phyloP scores from a whole-genome alignment of 192 early-diverging fungal species.

The Backusella luteola region DNA sequence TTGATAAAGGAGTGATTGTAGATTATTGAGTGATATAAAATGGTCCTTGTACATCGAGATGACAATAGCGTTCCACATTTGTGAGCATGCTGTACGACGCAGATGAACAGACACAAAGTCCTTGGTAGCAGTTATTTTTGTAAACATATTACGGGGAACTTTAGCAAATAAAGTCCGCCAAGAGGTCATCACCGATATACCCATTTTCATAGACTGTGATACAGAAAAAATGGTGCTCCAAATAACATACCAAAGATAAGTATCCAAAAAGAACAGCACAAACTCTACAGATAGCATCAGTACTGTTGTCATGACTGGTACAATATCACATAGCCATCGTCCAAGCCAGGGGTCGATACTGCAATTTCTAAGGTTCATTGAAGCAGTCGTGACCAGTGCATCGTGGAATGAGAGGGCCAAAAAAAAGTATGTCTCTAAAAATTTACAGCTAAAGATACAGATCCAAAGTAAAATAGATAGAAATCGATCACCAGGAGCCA shows the following conservation, averaged over 20 bases:
- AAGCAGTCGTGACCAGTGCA: conserved; percentile 39
- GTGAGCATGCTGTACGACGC: conserved; percentile 64
- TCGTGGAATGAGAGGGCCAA: conserved; percentile 66
- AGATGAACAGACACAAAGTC: conserved; percentile 59
- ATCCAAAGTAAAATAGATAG: conserved; percentile 61
- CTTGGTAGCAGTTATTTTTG: conserved; percentile 61
- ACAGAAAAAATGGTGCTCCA: conserved; percentile 73
- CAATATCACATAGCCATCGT: conserved; percentile 48
- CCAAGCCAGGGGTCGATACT: conserved; percentile 42
- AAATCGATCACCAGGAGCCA: conserved; percentile 51
- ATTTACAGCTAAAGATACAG: conserved; percentile 65
- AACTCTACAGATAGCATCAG: conserved; percentile 62
- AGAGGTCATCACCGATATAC: conserved; percentile 69
- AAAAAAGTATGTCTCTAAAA: conserved; percentile 69
- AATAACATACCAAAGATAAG: conserved; percentile 74
- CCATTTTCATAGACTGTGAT: conserved; percentile 57
- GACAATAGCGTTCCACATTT: conserved; percentile 71
- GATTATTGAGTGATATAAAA: conserved; percentile 58
- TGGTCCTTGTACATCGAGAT: conserved; percentile 73
- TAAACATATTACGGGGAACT: conserved; percentile 62
- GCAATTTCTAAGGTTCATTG: conserved; percentile 37
- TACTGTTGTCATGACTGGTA: conserved; percentile 53
- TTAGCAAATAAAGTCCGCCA: conserved; percentile 67
- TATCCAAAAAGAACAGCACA: conserved; percentile 70
- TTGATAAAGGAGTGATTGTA: conserved; percentile 65